Evolutionary conservation across 345 rosid genomes (phyloP), one percentile per base, ranked within the genome.

Genomic region (Trapa bicornis): DNA sequence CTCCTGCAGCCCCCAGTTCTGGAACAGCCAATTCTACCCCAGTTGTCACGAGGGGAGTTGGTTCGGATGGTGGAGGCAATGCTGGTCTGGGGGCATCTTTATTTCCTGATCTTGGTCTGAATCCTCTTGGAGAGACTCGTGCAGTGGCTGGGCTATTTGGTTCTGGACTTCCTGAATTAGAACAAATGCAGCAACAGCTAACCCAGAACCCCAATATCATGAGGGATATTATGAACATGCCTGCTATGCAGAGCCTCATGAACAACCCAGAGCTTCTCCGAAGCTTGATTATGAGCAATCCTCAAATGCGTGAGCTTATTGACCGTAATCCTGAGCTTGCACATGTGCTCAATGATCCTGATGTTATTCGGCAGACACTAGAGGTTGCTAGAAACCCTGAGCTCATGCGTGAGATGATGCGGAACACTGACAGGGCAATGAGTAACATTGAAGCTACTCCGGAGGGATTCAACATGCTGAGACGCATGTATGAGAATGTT

Each of bases 391-490:
- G 96, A 80, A 91, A 91, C 68, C 95, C 94, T 6, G 99, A 91
- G 74, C 91, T 91, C 56, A 94, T 94, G 95, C 90, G 94, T 66
- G 97, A 94, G 77, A 87, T 89, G 97, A 87, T 87, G 91, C 80
- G 92, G 67, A 87, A 91, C 76, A 86, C 92, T 2, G 95, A 86
- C 70, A 84, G 93, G 72, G 96, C 92, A 3, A 88, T 86, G 94
- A 90, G 97, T 76, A 93, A 93, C 67, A 90, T 87, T 58, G 88
- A 90, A 77, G 82, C 96, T 72, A 85, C 89, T 70, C 97, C 95
- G 1, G 96, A 86, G 79, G 95, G 94, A 56, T 87, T 88, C 75
- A 90, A 87, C 81, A 86, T 41, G 43, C 43, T 41, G 43, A 41
- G 43, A 41, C 43, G 43, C 43, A 41, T 41, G 43, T 41, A 41